Evolutionary conservation across 306 rosid genomes (phyloP), one percentile per base, ranked within the genome.

Genomic region (Mucuna pruriens): DNA sequence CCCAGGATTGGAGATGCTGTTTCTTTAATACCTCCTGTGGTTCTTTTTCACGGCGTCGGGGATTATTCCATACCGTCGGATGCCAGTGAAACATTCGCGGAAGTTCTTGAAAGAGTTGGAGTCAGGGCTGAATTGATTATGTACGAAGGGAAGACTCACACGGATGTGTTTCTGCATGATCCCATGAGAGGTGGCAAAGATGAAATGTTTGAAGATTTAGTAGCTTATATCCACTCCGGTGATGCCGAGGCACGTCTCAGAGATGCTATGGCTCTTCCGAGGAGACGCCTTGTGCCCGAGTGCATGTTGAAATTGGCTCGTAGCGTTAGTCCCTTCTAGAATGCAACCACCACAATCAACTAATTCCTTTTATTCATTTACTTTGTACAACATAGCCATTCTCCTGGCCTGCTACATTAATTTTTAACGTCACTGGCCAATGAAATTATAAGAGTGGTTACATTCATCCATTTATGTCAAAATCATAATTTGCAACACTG

Each of bases 141-240:
- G 40, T 94, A 92, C 49, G 90, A 90, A 77, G 96, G 89, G 60
- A 94, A 90, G 84, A 92, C 96, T 19, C 98, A 94, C 58, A 94
- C 98, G 9, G 98, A 94, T 79, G 73, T 94, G 85, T 94, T 94
- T 87, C 92, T 94, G 77, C 74, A 94, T 95, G 98, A 94, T 87
- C 98, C 98, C 13, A 94, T 94, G 98, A 90, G 98, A 83, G 98
- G 97, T 40, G 94, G 97, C 55, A 76, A 19, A 48, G 97, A 94
- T 61, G 77, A 89, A 5, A 70, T 94, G 95, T 88, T 94, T 83
- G 92, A 86, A 45, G 97, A 94, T 80, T 77, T 94, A 72, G 85
- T 94, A 63, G 86, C 75, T 20, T 81, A 88, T 78, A 88, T 94
- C 33, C 97, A 92, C 46, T 83, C 90, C n/a, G 88, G 76, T 45